These are phyloP conservation scores for Saccharomycopsis amapae DNA, from an alignment of 805 yeast species.

Conservation along the genomic window DNA sequence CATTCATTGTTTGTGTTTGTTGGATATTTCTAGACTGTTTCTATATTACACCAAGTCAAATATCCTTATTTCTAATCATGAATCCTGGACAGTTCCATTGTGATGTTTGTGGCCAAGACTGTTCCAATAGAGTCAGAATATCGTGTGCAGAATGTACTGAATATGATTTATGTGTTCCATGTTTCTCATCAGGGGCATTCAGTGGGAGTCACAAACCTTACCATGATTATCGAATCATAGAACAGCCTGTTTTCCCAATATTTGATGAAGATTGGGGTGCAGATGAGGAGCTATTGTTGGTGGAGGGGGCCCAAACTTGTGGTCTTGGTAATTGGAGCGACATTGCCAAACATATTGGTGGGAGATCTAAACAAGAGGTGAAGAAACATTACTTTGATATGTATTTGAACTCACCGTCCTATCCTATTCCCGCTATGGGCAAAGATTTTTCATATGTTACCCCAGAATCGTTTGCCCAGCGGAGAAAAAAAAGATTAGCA, in stretches of 20 bases:
- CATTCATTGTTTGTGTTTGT: too few species aligned
- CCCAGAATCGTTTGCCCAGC: conserved; percentile 61
- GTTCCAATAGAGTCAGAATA: conserved; percentile 85
- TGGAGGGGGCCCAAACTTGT: conserved; percentile 85
- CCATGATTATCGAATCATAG: conserved; percentile 88
- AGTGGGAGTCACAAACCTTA: conserved; percentile 88
- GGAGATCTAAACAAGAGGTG: conserved; percentile 86
- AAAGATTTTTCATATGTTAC: conserved; percentile 54
- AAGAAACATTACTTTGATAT: conserved; percentile 69
- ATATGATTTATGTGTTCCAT: conserved; percentile 96
- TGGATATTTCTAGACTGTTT: too few species aligned
- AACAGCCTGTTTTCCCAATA: conserved; percentile 92
- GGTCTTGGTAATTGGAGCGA: conserved; percentile 99
- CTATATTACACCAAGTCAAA: too few species aligned
- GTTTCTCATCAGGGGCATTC: conserved; percentile 78
- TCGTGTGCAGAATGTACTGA: conserved; percentile 89
- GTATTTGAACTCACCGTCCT: conserved; percentile 61
- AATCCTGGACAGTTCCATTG: conserved; percentile 61
- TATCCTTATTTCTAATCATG: too few species aligned
- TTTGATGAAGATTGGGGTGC: conserved; percentile 95
- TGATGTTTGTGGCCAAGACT: conserved; percentile 94
- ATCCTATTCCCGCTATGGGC: conserved; percentile 86
- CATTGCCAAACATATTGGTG: conserved; percentile 93
- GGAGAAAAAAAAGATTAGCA: conserved; percentile 67
- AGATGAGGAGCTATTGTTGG: conserved; percentile 83